Conservation (phyloP, 176 grass and related monocot genomes). For the Carex kokanica region DNA sequence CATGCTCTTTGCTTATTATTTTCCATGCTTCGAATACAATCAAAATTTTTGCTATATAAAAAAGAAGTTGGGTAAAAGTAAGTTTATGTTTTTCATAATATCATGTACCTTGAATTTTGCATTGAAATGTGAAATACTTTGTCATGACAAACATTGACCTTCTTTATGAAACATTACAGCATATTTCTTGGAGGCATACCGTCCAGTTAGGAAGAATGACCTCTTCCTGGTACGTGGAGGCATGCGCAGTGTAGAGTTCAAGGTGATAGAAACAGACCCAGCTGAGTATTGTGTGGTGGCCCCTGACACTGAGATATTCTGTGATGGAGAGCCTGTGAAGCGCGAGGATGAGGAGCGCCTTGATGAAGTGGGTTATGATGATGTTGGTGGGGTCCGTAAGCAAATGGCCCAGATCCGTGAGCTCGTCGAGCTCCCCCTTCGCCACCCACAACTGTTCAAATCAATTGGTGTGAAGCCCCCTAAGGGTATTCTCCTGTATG, state of each 20-base stretch:
- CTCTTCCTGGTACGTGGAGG: constrained; percentile 56
- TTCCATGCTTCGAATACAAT: neutral
- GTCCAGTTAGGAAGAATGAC: constrained; percentile 53
- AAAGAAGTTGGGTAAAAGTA: neutral
- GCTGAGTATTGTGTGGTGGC: constrained; percentile 46
- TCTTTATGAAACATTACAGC: constrained; percentile 22
- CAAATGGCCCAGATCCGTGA: constrained; percentile 55
- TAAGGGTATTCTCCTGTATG: constrained; percentile 52
- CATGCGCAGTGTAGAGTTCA: constrained; percentile 58
- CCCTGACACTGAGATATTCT: constrained; percentile 39
- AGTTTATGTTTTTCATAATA: neutral
- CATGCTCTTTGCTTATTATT: neutral
- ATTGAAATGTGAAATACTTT: neutral
- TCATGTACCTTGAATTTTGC: neutral
- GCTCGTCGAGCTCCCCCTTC: constrained; percentile 51
- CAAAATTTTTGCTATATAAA: neutral
- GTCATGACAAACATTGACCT: neutral
- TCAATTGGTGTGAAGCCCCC: constrained; percentile 59
- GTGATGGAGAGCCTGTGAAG: constrained; percentile 44
- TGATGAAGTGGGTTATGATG: constrained; percentile 51
- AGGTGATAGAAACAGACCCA: constrained; percentile 41
- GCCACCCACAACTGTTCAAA: constrained; percentile 58
- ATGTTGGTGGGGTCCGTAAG: constrained; percentile 58
- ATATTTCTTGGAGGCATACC: constrained; percentile 45
- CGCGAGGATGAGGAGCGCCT: constrained; percentile 57